Evolutionary conservation across 164 flowering plant species (phyloP).

Genomic region (Echeveria elegans): DNA sequence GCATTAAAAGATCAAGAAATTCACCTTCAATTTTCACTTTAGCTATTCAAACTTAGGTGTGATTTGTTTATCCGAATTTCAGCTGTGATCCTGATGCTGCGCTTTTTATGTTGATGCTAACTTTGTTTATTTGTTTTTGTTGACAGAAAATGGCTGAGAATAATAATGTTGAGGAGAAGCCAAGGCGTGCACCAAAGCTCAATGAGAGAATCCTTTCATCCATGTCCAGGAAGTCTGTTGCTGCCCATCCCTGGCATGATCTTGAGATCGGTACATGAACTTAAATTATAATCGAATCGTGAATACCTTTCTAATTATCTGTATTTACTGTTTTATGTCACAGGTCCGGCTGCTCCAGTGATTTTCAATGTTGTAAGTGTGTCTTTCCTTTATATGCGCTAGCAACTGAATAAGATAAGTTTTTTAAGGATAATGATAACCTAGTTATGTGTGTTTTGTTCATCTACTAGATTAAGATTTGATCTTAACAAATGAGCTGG

Average conservation of each 20-base stretch:
- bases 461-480: no score
- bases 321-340: slow-evolving; percentile 2
- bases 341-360: slow-evolving; percentile 82
- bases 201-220: slow-evolving; percentile 7
- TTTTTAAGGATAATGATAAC: no score
- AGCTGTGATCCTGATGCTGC: not conserved
- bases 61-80: no score
- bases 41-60: no score
- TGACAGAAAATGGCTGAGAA: not conserved
- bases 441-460: no score
- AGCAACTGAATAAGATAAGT: no score
- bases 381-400: no score
- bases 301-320: not conserved
- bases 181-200: not conserved
- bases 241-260: slow-evolving; percentile 6
- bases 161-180: not conserved
- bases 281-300: not conserved
- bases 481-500: no score
- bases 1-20: no score
- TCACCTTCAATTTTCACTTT: no score
- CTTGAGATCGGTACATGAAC: not conserved
- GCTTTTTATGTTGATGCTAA: not conserved
- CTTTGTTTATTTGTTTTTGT: not conserved
- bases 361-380: slow-evolving; percentile 73
- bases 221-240: slow-evolving; percentile 6